Evolutionary conservation across 2,329 filamentous ascomycete genomes (phyloP).

Genomic region (Colletotrichum euphorbiae): DNA sequence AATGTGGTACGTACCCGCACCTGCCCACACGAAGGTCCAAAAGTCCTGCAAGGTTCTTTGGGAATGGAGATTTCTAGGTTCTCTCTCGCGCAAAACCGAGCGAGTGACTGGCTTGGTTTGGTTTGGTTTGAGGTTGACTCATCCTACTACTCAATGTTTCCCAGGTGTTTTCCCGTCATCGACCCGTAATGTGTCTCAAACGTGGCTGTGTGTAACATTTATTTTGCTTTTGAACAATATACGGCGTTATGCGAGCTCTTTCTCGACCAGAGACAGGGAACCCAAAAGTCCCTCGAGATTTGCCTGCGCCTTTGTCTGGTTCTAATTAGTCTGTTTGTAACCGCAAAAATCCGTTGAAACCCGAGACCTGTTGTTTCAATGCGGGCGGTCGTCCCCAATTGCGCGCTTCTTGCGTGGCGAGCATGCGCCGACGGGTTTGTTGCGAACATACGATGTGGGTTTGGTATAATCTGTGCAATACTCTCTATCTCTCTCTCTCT

Average conservation of each 20-base stretch:
- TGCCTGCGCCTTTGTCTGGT: background rate
- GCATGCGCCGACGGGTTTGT: conserved; percentile 6
- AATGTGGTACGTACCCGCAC: no score
- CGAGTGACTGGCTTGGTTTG: background rate
- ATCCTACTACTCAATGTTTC: conserved; percentile 12
- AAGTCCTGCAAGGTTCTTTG: background rate
- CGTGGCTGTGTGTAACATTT: background rate
- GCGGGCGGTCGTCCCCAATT: background rate
- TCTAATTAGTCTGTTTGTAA: background rate
- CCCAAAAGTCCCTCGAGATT: background rate
- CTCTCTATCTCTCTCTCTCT: background rate
- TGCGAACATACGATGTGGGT: conserved; percentile 14
- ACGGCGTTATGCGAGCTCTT: conserved; percentile 15
- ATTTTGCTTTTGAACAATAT: conserved; percentile 6
- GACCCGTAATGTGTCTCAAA: background rate
- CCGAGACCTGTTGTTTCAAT: conserved; percentile 33
- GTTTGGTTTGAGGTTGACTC: conserved; percentile 33
- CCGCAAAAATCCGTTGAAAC: background rate
- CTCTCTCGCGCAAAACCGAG: conserved; percentile 3
- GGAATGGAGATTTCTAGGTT: background rate
- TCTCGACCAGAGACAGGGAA: conserved; percentile 19
- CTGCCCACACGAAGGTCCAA: no score
- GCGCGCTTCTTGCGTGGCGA: background rate
- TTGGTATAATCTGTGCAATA: background rate
- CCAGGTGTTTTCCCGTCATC: conserved; percentile 12